phyloP scores from a whole-genome alignment of 306 rosid genomes.

The Lathyrus aphaca region DNA sequence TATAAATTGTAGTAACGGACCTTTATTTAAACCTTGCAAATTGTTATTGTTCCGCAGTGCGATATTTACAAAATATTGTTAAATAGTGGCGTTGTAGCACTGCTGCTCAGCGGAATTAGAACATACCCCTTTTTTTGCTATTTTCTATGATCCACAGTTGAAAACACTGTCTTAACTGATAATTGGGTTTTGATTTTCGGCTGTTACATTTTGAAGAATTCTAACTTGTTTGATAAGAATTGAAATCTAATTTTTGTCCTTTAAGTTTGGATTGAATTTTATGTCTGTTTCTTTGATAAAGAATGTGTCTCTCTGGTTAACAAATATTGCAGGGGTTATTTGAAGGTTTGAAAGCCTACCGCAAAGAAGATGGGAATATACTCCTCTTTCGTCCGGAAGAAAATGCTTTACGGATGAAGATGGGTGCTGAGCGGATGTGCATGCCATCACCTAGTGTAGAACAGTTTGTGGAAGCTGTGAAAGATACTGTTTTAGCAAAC shows the following conservation, averaged over 20 bases:
- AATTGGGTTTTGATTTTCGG: too few species aligned
- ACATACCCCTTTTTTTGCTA: too few species aligned
- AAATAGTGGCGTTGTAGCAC: too few species aligned
- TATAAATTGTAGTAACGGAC: too few species aligned
- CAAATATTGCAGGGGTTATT: slow-evolving; percentile 71
- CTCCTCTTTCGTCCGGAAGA: slow-evolving; percentile 94
- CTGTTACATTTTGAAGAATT: neutral
- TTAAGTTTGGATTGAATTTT: neutral
- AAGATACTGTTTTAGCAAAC: slow-evolving; percentile 88
- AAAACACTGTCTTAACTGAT: too few species aligned
- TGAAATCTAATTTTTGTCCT: slow-evolving; percentile 5
- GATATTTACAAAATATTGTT: too few species aligned
- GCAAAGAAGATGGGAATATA: slow-evolving; percentile 70
- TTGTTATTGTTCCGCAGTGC: too few species aligned
- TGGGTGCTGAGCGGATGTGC: slow-evolving; percentile 96
- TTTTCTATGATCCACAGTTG: too few species aligned
- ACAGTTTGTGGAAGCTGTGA: slow-evolving; percentile 89
- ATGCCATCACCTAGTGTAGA: slow-evolving; percentile 88
- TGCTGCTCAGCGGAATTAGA: too few species aligned
- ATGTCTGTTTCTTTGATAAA: slow-evolving; percentile 15
- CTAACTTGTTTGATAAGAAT: neutral
- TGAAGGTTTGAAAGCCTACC: slow-evolving; percentile 96
- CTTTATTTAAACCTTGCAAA: too few species aligned
- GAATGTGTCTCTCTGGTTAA: slow-evolving; percentile 27
- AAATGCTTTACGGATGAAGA: slow-evolving; percentile 78